Percentiles rank a stretch among this genome's conserved stretches.
Conservation (phyloP, 2,329 filamentous ascomycete species). For the Beauveria caledonica region DNA sequence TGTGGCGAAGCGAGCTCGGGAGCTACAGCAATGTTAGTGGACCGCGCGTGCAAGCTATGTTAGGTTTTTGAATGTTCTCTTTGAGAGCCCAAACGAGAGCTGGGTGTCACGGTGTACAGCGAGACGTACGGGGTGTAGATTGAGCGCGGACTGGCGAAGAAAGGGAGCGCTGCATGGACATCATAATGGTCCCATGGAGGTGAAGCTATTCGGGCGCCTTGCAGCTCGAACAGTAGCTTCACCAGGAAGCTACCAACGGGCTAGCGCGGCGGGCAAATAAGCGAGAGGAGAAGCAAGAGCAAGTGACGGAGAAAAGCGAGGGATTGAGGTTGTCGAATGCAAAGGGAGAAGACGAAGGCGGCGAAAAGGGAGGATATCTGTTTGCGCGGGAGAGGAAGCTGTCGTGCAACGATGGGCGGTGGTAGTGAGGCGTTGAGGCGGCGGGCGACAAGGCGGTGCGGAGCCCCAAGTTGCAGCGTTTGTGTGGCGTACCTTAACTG, state of each 20-base stretch:
- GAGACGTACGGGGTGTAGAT: conserved; percentile 51
- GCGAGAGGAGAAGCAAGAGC: conserved; percentile 1
- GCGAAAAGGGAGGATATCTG: neutral
- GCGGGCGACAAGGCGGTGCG: neutral
- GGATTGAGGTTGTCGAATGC: neutral
- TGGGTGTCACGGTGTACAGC: neutral
- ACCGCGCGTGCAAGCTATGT: neutral
- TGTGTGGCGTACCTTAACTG: too few species aligned
- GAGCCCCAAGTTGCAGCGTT: neutral
- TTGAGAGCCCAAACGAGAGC: neutral
- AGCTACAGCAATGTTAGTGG: neutral
- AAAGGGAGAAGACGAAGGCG: neutral
- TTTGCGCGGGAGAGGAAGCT: neutral
- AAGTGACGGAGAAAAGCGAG: neutral
- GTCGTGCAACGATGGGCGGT: conserved; percentile 5
- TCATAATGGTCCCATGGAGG: conserved; percentile 45
- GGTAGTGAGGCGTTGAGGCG: neutral
- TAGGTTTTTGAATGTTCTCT: neutral
- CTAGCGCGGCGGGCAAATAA: conserved; percentile 5
- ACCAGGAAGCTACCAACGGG: conserved; percentile 14
- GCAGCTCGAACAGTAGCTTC: conserved; percentile 28
- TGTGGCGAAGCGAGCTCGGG: neutral
- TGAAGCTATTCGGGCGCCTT: conserved; percentile 19
- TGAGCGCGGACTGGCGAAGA: conserved; percentile 54
- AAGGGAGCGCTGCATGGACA: conserved; percentile 54